Evolutionary conservation across 495 filamentous ascomycete species (phyloP), one percentile per base, ranked within the genome.

Genomic region (Lasiosphaeria ovina): DNA sequence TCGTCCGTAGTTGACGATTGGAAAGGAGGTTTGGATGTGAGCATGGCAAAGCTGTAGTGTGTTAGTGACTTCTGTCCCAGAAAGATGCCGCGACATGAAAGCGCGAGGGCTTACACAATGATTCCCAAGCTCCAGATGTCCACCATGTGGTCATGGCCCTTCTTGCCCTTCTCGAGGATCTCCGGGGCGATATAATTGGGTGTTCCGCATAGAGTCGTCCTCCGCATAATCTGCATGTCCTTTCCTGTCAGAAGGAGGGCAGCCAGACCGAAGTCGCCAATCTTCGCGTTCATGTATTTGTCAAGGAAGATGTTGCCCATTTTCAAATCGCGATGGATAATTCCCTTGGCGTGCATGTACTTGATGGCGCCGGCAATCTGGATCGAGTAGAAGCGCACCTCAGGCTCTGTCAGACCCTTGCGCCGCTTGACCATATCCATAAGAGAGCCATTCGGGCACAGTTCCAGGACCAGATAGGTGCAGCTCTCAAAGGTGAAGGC

Each of bases 111-210:
- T 78, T 79, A 93, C 89, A 95, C 89, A 57, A 99, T 97, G 42
- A 98, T 91, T 33, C 94, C 94, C 67, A 98, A 81, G 31, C 93
- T 95, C 94, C 94, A 99, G 61, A 98, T 89, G 69, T 99, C 94
- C 3, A 99, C 94, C 69, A 79, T 82, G 65, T 94, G 89, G 51
- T 92, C 92, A 68, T 97, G 93, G 0, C 93, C 93, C 53, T 89
- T 88, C 69, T 89, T 92, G 54, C 88, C 87, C 72, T 88, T 89
- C 65, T 89, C 87, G 35, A 97, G 79, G 58, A 99, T 93, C 68
- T 99, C 94, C 0, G 94, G 94, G 0, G 95, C 95, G 64, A 99
- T 96, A 73, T 99, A 99, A 72, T 98, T 98, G 2, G 95, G 95
- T 11, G 95, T 98, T 35, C 95, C 95, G 64, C 95, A 99, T 51